These are phyloP conservation scores for Plenodomus tracheiphilus DNA, from an alignment of 2,329 filamentous ascomycete genomes.

Conservation along the genomic window DNA sequence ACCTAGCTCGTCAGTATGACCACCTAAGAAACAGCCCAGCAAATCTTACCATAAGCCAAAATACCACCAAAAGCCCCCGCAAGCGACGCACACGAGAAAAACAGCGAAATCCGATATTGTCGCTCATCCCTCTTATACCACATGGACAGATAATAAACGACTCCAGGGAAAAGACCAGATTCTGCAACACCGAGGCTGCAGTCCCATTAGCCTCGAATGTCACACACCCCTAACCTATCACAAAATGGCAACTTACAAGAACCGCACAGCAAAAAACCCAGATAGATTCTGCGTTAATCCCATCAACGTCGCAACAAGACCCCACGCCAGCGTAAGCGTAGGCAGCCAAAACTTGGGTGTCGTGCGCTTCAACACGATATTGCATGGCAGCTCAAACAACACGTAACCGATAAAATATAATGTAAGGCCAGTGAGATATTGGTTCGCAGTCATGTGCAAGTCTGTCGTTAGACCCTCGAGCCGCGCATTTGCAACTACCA, in stretches of 20 bases:
- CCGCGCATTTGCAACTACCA: conserved; percentile 51
- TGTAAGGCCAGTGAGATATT: conserved; percentile 68
- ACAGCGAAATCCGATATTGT: conserved; percentile 62
- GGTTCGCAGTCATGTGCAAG: conserved; percentile 44
- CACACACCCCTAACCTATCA: too few species aligned
- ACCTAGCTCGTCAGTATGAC: conserved; percentile 13
- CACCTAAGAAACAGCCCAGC: not conserved
- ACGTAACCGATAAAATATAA: conserved; percentile 64
- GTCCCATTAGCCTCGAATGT: too few species aligned
- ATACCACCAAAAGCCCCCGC: conserved; percentile 65
- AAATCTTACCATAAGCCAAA: not conserved
- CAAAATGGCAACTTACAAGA: conserved; percentile 55
- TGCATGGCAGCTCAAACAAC: conserved; percentile 60
- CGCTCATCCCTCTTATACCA: conserved; percentile 65
- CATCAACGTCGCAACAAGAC: conserved; percentile 55
- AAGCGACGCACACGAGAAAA: conserved; percentile 61
- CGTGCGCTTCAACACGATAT: conserved; percentile 62
- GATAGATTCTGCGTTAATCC: conserved; percentile 52
- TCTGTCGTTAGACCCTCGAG: conserved; percentile 43
- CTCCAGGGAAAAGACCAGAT: conserved; percentile 44
- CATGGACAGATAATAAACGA: conserved; percentile 62
- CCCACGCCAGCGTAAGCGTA: conserved; percentile 56
- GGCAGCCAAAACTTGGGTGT: conserved; percentile 53
- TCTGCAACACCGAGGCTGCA: conserved; percentile 41
- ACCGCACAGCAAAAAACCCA: conserved; percentile 52